Percentiles rank a stretch among this genome's conserved stretches.
Evolutionary conservation across 1,284 basidiomycete species (phyloP).

Genomic region (Pseudozyma sp.): DNA sequence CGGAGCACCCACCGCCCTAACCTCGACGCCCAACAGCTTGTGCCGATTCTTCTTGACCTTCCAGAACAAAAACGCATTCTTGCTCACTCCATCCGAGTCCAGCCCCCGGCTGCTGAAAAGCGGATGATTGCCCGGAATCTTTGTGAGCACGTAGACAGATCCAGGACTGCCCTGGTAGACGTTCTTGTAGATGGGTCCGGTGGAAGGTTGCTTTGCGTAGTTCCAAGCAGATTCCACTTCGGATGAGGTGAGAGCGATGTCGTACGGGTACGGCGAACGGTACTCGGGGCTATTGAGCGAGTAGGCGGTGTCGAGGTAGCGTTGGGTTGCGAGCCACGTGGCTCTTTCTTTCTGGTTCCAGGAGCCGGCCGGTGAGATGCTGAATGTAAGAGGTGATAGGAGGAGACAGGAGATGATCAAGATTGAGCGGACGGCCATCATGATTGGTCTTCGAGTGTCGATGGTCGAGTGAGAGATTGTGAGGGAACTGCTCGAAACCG

Average conservation of each 20-base stretch:
- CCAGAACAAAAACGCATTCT: slow-evolving; percentile 15
- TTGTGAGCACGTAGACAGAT: slow-evolving; percentile 8
- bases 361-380: not conserved
- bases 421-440: too few relatives aligned
- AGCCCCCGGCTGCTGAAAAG: not conserved
- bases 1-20: not conserved
- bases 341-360: not conserved
- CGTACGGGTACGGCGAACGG: not conserved
- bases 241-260: too few relatives aligned
- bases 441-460: too few relatives aligned
- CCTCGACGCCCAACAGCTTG: not conserved
- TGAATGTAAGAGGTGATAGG: not conserved
- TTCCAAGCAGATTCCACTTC: slow-evolving; percentile 3
- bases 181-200: not conserved
- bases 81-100: not conserved
- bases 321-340: not conserved
- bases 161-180: not conserved
- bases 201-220: not conserved
- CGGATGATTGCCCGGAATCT: not conserved
- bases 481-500: too few relatives aligned
- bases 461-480: too few relatives aligned
- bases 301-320: not conserved
- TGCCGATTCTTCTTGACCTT: not conserved
- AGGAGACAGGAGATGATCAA: not conserved
- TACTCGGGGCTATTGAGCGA: not conserved